phyloP scores from a whole-genome alignment of 805 yeast species.

The Pichia nanzhaoensis region DNA sequence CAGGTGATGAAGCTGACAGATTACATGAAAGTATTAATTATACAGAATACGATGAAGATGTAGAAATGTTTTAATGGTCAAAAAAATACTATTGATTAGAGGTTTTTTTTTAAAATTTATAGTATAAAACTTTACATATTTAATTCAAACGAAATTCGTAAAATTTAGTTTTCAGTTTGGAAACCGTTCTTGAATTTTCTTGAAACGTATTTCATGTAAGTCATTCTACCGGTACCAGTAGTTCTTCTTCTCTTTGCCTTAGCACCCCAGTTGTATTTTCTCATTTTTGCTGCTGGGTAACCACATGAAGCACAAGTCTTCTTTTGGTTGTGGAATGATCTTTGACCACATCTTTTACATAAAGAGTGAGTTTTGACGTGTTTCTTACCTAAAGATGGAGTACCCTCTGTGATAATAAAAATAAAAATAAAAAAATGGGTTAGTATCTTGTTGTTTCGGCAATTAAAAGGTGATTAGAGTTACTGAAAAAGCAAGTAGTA shows the following conservation, averaged over 20 bases:
- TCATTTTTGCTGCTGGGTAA: slow-evolving; percentile 98
- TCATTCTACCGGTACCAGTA: slow-evolving; percentile 99
- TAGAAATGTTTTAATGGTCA: slow-evolving; percentile 3
- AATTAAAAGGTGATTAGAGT: not conserved
- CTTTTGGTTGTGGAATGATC: slow-evolving; percentile 99
- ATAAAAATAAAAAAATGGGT: slow-evolving; percentile 2
- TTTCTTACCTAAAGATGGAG: slow-evolving; percentile 99
- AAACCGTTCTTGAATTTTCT: slow-evolving; percentile 99
- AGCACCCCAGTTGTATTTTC: slow-evolving; percentile 98
- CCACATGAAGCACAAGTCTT: slow-evolving; percentile 98
- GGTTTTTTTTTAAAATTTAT: not conserved
- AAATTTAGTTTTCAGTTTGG: slow-evolving; percentile 51
- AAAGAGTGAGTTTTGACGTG: slow-evolving; percentile 99
- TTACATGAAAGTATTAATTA: slow-evolving; percentile 60
- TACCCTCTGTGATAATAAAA: slow-evolving; percentile 68
- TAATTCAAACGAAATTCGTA: not conserved
- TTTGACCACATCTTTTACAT: slow-evolving; percentile 98
- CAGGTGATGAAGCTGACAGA: slow-evolving; percentile 75
- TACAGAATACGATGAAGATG: slow-evolving; percentile 22
- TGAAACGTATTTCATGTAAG: slow-evolving; percentile 92
- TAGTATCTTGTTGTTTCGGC: slow-evolving; percentile 4
- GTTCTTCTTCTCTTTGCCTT: slow-evolving; percentile 99
- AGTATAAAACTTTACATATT: not conserved
- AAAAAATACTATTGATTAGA: slow-evolving; percentile 4
- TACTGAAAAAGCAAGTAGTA: no score